phyloP scores from a whole-genome alignment of 768 basidiomycete genomes.

The Lentinula edodes region DNA sequence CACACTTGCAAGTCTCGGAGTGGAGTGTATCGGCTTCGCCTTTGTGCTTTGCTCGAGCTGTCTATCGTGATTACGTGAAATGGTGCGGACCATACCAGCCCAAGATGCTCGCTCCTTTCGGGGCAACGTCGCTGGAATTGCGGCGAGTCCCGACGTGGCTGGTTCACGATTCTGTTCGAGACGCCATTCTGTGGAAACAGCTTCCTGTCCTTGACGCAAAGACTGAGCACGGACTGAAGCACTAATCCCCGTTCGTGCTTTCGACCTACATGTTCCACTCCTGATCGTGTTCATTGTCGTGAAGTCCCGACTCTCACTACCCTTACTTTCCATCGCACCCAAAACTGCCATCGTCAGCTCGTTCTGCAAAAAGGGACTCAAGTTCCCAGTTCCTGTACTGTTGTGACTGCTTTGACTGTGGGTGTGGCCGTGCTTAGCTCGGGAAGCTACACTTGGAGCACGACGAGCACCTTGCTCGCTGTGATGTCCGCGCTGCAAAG shows the following conservation, averaged over 20 bases:
- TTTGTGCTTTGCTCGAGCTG: background rate
- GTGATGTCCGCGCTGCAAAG: background rate
- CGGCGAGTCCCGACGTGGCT: background rate
- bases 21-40: background rate
- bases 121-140: background rate
- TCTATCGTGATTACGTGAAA: background rate
- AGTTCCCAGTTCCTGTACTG: background rate
- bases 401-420: background rate
- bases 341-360: slow-evolving; percentile 1
- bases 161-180: background rate
- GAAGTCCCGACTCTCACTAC: background rate
- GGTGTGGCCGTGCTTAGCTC: no score
- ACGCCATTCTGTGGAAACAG: no score
- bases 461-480: background rate
- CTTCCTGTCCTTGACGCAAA: background rate
- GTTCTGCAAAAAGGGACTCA: background rate
- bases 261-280: background rate
- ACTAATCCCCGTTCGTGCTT: background rate
- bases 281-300: background rate
- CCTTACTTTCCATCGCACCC: background rate
- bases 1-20: background rate
- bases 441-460: background rate
- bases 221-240: background rate
- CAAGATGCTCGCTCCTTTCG: background rate
- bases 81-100: background rate